Percentiles rank a stretch among this genome's conserved stretches.
Conservation (phyloP, 106 monocot species). For the Cymbidium sinense region DNA sequence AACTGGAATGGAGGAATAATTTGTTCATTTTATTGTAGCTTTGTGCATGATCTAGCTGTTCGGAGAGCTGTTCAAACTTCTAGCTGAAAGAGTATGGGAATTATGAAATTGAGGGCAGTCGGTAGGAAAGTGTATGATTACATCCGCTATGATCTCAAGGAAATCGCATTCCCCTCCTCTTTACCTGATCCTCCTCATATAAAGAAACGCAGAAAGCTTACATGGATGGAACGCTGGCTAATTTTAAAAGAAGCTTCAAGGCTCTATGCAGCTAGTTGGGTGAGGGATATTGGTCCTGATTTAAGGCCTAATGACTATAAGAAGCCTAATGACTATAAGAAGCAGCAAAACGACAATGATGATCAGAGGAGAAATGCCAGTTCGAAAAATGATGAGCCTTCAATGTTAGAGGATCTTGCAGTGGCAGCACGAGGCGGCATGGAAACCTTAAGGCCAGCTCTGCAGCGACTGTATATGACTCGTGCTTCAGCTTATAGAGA, state of each 20-base stretch:
- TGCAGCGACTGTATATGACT: constrained; percentile 36
- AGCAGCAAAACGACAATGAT: not conserved
- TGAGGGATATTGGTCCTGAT: constrained; percentile 49
- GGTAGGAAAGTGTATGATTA: constrained; percentile 66
- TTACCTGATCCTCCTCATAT: constrained; percentile 68
- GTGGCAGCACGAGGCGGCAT: constrained; percentile 43
- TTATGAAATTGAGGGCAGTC: constrained; percentile 48
- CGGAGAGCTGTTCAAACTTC: not conserved
- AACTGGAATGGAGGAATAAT: not conserved
- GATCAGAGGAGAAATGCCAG: not conserved
- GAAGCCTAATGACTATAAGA: no score
- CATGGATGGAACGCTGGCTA: constrained; percentile 38
- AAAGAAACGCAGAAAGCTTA: constrained; percentile 50
- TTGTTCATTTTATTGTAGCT: not conserved
- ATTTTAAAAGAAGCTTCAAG: constrained; percentile 75
- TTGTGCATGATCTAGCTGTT: not conserved
- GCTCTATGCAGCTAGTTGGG: constrained; percentile 81
- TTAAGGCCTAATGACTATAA: constrained; percentile 30
- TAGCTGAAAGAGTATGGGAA: not conserved
- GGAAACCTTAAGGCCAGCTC: constrained; percentile 38
- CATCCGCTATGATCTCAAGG: constrained; percentile 78
- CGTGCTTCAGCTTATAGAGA: constrained; percentile 37
- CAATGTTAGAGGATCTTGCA: constrained; percentile 32
- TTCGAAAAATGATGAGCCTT: constrained; percentile 15
- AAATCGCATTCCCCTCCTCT: constrained; percentile 90